Conservation (phyloP, 2,329 filamentous ascomycete genomes). For the Neonectria ditissima region DNA sequence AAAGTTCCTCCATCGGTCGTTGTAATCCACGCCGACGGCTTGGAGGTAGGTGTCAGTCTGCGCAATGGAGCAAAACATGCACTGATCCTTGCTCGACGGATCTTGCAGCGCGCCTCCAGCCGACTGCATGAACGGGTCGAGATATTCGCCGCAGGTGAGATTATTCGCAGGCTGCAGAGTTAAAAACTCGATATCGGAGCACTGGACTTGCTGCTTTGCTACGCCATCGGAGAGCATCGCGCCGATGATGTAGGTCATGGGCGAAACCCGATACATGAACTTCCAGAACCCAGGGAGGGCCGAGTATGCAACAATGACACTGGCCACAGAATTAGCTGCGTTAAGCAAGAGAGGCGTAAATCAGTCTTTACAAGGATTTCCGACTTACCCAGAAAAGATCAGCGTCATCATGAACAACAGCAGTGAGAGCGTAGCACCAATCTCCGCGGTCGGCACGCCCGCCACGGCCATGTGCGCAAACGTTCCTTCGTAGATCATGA, state of each 20-base stretch:
- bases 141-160: slow-evolving; percentile 63
- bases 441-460: slow-evolving; percentile 30
- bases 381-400: slow-evolving; percentile 38
- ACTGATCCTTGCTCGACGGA: slow-evolving; percentile 53
- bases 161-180: slow-evolving; percentile 65
- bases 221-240: slow-evolving; percentile 61
- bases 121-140: slow-evolving; percentile 54
- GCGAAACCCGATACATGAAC: slow-evolving; percentile 75
- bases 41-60: slow-evolving; percentile 52
- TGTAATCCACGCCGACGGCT: slow-evolving; percentile 56
- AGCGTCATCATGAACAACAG: slow-evolving; percentile 48
- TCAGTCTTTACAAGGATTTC: background rate
- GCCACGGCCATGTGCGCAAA: slow-evolving; percentile 31
- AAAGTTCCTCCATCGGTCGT: slow-evolving; percentile 64
- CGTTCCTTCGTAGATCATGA: slow-evolving; percentile 31
- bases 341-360: background rate
- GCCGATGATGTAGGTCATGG: slow-evolving; percentile 74
- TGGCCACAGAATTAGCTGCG: slow-evolving; percentile 30
- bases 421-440: slow-evolving; percentile 51
- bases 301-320: slow-evolving; percentile 68
- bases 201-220: slow-evolving; percentile 31
- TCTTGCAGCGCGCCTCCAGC: slow-evolving; percentile 62
- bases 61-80: slow-evolving; percentile 55
- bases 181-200: slow-evolving; percentile 57
- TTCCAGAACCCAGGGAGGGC: slow-evolving; percentile 75